Conservation (phyloP, 192 early-diverging fungal species). For the Mortierella antarctica region DNA sequence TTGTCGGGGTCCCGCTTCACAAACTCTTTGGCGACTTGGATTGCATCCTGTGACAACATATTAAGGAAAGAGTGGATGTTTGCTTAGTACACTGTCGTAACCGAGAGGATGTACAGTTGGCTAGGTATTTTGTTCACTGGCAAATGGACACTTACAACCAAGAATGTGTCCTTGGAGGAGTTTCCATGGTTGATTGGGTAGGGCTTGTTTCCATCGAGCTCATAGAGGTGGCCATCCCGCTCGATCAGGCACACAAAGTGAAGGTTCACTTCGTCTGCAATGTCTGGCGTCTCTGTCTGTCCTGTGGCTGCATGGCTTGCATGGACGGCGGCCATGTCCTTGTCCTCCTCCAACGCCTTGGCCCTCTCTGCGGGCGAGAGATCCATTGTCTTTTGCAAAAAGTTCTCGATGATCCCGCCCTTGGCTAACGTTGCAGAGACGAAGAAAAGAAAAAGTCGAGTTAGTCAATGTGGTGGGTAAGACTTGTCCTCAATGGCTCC, state of each 20-base stretch:
- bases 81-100: no score
- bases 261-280: constrained; percentile 81
- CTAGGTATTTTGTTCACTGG: background rate
- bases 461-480: background rate
- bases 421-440: constrained; percentile 33
- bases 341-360: constrained; percentile 71
- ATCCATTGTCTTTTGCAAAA: constrained; percentile 70
- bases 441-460: background rate
- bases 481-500: background rate
- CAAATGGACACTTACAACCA: constrained; percentile 56
- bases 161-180: constrained; percentile 59
- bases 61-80: background rate
- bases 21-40: constrained; percentile 70
- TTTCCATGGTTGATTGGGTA: constrained; percentile 89
- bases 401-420: constrained; percentile 69
- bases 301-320: constrained; percentile 63
- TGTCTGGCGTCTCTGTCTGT: constrained; percentile 76
- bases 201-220: constrained; percentile 87
- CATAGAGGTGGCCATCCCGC: constrained; percentile 81
- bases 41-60: constrained; percentile 58
- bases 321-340: constrained; percentile 67
- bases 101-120: no score
- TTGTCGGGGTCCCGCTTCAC: constrained; percentile 76
- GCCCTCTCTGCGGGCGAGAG: constrained; percentile 82
- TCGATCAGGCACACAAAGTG: constrained; percentile 92